Base-by-base conservation (phyloP, 768 basidiomycete species). In the Pleurotus ostreatus region DNA sequence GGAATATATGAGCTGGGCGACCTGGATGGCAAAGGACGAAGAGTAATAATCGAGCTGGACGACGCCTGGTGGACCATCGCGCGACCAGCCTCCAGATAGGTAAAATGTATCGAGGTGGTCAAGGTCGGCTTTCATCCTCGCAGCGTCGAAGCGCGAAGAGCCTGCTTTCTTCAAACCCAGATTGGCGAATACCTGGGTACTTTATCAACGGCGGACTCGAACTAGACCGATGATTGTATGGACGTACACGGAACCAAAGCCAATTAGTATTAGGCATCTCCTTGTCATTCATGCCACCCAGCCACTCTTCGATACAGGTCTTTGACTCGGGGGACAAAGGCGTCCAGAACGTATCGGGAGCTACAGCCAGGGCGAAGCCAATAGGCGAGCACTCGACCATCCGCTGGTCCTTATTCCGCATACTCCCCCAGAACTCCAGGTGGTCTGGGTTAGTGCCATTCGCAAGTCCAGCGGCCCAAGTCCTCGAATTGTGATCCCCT, bases 311-410 rank as follows among this genome's bases (percentile, higher is more conserved):
- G 39, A 89, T 75, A 58, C 83, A 77, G 57, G 67, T 68, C 69
- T 85, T 84, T 9, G 76, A 80, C 57, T 76, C 70, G 2, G 74
- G 71, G 49, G 71, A 73, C n/a, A 88, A 66, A 13, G 78, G 78
- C 63, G 85, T 79, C 80, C 84, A 89, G 16, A 90, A 68, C 56
- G 82, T 74, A 60, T 88, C 81, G 37, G 78, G 77, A 1, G 84
- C 84, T 16, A 87, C 80, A 8, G 86, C 78, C 41, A 92, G 74
- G 0, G 85, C 75, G 66, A 85, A 92, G 3, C 87, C 88, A 60
- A 89, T 83, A 2, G 88, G 83, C 55, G 84, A 84, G 71, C 88
- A 89, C 66, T 89, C 89, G 1, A 90, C 89, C 89, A 90, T 92
- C 40, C 88, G 71, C 68, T 90, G 88, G 68, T 89, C 88, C 67